Base-by-base conservation (phyloP, 768 basidiomycete species). In the Leccinum olivaceopallidum region DNA sequence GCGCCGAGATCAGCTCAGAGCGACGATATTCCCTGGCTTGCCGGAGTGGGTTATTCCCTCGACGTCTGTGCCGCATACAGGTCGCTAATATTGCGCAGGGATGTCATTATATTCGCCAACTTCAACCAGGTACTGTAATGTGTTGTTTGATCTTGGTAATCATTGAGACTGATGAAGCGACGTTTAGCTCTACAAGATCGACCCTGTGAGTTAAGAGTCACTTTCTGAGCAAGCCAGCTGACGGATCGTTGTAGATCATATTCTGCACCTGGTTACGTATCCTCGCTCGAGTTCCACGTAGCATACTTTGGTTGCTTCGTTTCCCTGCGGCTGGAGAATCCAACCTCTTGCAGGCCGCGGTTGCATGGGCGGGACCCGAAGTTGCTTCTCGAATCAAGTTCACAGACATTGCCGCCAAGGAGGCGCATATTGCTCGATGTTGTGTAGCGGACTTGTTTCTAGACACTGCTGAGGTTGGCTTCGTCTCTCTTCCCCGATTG, bases 291-390 rank as follows among this genome's bases (percentile, higher is more conserved):
- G 77, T 81, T 48, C 79, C 75, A 16, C 75, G 75, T 18, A 82
- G 82, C 57, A 77, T 83, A 55, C 75, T 83, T n/a, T 83, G 82
- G 82, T 71, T 83, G 2, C 73, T 83, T 50, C 81, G 82, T 24
- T 83, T 83, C 62, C 82, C 82, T 7, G 70, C 75, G 1, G 71
- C 80, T 8, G 82, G 80, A 48, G 82, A 83, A 55, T 68, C 72
- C 55, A 77, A 83, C 59, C 69, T 83, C 36, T 63, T 76, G 32
- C 75, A 77, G 44, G 73, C 75, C 3, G 82, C 82, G 2, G 56
- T 51, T 37, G 61, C 70, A 39, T 83, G 82, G 82, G 82, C 78
- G 7, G 79, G 80, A 1, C 59, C 75, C 13, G 80, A 80, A 24
- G 73, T 83, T 44, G 77, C 81, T 5, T 70, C 77, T 49, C 77